phyloP scores from a whole-genome alignment of 2,329 filamentous ascomycete species.

The Botrytis hyacinthi region DNA sequence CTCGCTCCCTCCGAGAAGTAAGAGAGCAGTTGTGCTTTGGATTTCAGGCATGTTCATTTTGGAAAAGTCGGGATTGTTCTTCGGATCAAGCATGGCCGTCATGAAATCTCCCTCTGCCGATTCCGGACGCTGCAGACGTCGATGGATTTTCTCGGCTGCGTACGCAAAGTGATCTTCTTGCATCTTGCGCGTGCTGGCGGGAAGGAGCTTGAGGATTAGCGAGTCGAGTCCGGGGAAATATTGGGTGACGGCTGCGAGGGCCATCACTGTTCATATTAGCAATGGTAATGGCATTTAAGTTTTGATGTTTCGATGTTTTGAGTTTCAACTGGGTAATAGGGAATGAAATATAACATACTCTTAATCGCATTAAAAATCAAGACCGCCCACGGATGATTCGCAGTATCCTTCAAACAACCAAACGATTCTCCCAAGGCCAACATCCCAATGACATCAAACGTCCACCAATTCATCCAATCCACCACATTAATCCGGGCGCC shows the following conservation, averaged over 20 bases:
- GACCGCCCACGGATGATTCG: background rate
- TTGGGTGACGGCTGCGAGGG: background rate
- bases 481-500: background rate
- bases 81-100: background rate
- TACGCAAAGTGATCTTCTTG: background rate
- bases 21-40: background rate
- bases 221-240: background rate
- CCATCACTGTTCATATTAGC: background rate
- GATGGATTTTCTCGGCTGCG: background rate
- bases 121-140: background rate
- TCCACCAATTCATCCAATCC: slow-evolving; percentile 9
- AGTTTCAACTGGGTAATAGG: too few species aligned
- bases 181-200: background rate
- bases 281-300: too few species aligned
- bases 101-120: background rate
- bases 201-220: background rate
- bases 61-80: background rate
- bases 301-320: background rate
- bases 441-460: background rate
- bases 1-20: background rate
- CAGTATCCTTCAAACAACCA: background rate
- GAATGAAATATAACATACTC: background rate
- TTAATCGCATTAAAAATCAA: background rate
- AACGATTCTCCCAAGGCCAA: background rate
- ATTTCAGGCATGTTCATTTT: background rate